Evolutionary conservation across 108 stramenopile species (phyloP), one percentile per base, ranked within the genome.

Genomic region (Fragilaria radians): DNA sequence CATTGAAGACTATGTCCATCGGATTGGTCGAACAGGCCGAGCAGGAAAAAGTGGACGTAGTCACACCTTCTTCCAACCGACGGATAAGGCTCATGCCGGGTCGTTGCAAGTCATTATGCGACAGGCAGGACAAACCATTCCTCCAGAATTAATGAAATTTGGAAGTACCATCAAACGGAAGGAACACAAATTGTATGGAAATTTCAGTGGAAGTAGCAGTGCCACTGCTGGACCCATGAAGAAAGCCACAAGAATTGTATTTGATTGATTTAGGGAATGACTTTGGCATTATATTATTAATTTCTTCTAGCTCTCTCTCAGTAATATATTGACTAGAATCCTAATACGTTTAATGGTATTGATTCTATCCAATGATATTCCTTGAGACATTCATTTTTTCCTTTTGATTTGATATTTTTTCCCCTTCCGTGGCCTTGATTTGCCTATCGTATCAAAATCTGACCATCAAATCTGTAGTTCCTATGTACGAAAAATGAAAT

Each of bases 81-180:
- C 76, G 19, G 97, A 99, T 61, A 98, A 98, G 75, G 78, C 85
- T 32, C 93, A 93, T 55, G 95, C 98, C 14, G 97, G 97, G 26
- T 94, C 93, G 59, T 71, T 99, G 14, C 95, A 97, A 64, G 93
- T 95, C 62, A 95, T 97, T n/a, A 93, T 98, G 72, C 85, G 67
- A 47, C 94, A 97, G 65, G 98, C 97, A 33, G 96, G 90, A 21
- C 94, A 95, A 62, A 57, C 65, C 28, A 85, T 96, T 49, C 97
- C 98, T 0, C 83, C 89, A 24, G 95, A 79, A 24, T 67, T 98
- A 24, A 74, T 94, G 78, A 89, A 88, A 63, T 99, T 98, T 78
- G 97, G 97, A 7, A 95, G 95, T 61, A 95, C 95, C 11, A 97
- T 98, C 34, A 99, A 99, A 73, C 98, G 98, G 88, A 99, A 99